phyloP scores from a whole-genome alignment of 345 rosid genomes.

The Erucastrum elatum region DNA sequence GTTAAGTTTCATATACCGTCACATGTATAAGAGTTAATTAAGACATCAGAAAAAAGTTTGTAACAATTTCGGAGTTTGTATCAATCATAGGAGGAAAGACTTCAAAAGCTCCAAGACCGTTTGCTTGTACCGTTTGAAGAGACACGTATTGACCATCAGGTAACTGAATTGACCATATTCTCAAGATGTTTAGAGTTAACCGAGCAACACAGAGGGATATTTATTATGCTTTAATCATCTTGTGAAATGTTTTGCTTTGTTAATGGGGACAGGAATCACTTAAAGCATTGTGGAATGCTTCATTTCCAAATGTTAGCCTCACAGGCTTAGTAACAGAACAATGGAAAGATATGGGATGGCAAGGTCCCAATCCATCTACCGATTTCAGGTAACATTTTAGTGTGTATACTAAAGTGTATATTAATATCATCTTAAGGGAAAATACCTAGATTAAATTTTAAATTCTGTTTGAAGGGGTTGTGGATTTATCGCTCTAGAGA shows the following conservation, averaged over 20 bases:
- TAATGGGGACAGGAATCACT: conserved; percentile 71
- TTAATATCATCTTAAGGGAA: background rate
- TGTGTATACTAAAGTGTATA: background rate
- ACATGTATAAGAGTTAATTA: background rate
- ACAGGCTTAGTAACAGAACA: conserved; percentile 81
- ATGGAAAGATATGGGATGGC: conserved; percentile 99
- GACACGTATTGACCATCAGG: conserved; percentile 85
- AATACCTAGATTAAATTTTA: background rate
- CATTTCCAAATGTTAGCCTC: conserved; percentile 69
- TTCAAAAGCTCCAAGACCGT: conserved; percentile 78
- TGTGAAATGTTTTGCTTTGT: background rate
- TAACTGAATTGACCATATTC: conserved; percentile 34
- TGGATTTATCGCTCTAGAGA: conserved; percentile 84
- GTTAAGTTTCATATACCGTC: conserved; percentile 40
- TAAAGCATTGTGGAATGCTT: conserved; percentile 67
- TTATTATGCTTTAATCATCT: background rate
- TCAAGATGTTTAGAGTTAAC: background rate
- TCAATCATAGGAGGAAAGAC: conserved; percentile 62
- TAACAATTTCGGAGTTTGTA: conserved; percentile 3
- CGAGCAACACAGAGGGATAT: background rate
- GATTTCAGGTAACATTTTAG: conserved; percentile 71
- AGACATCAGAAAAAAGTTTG: background rate
- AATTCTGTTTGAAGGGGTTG: conserved; percentile 63
- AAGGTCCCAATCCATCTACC: conserved; percentile 96
- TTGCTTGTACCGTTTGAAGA: conserved; percentile 73